Conservation (phyloP, 495 filamentous ascomycete species). For the Aspergillus carlsbadensis region DNA sequence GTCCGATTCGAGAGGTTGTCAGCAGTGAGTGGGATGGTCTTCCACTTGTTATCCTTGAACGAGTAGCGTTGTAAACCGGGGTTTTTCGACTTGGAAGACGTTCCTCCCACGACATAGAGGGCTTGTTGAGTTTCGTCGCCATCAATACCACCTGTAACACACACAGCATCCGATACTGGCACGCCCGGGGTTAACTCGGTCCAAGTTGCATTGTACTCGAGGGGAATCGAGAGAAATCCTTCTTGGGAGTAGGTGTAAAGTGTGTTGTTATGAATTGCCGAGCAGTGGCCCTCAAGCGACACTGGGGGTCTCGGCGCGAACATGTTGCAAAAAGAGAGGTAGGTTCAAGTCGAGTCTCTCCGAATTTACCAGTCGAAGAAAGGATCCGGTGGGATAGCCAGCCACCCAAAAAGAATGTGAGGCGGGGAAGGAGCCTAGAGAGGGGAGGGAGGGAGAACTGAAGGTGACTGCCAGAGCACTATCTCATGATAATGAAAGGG, state of each 20-base stretch:
- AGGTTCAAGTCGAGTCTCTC: constrained; percentile 18
- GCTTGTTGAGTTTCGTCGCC: constrained; percentile 56
- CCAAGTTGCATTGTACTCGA: constrained; percentile 73
- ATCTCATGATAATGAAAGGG: constrained; percentile 37
- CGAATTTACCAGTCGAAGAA: constrained; percentile 35
- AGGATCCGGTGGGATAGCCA: constrained; percentile 26
- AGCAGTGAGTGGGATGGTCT: constrained; percentile 49
- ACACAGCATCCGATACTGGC: constrained; percentile 70
- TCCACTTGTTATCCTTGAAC: constrained; percentile 76
- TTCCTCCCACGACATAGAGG: constrained; percentile 84
- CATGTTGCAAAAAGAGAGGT: constrained; percentile 46
- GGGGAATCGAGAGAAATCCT: constrained; percentile 71
- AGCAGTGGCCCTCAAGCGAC: constrained; percentile 73
- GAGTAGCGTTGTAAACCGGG: constrained; percentile 81
- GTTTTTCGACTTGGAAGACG: constrained; percentile 54
- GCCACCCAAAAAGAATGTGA: constrained; percentile 23
- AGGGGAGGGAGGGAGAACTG: constrained; percentile 6
- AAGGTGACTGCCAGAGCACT: constrained; percentile 45
- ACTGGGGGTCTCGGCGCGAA: constrained; percentile 62
- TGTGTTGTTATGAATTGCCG: constrained; percentile 75
- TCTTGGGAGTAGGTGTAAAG: constrained; percentile 79
- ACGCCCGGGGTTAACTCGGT: constrained; percentile 58
- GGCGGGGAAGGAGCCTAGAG: constrained; percentile 11
- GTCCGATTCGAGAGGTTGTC: constrained; percentile 64
- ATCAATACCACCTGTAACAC: constrained; percentile 63